Percentiles rank a stretch among this genome's conserved stretches.
These are phyloP conservation scores for Melastoma malabathricum DNA, from an alignment of 345 rosid genomes.

Conservation along the genomic window DNA sequence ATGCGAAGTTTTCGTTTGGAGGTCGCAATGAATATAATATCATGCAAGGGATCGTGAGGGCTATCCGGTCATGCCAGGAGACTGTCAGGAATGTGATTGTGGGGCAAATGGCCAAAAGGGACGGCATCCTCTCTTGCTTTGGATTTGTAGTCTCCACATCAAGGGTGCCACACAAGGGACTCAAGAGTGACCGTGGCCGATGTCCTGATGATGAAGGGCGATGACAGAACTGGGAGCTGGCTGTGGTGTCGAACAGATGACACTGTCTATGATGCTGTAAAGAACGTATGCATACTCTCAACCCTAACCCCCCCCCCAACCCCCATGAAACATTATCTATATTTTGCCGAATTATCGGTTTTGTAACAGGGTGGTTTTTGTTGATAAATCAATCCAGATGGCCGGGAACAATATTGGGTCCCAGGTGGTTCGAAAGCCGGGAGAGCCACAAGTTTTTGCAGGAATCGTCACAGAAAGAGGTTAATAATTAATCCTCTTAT, in stretches of 20 bases:
- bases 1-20: background rate
- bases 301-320: background rate
- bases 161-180: constrained; percentile 40
- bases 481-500: constrained; percentile 8
- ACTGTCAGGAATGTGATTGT: constrained; percentile 18
- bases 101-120: constrained; percentile 4
- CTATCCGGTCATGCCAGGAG: constrained; percentile 29
- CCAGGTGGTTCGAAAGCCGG: constrained; percentile 72
- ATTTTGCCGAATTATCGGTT: background rate
- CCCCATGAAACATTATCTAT: background rate
- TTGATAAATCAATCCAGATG: constrained; percentile 38
- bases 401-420: constrained; percentile 80
- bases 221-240: constrained; percentile 45
- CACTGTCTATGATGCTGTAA: constrained; percentile 55
- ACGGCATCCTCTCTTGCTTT: constrained; percentile 15
- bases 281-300: constrained; percentile 35
- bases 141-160: constrained; percentile 19
- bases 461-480: constrained; percentile 94
- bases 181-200: constrained; percentile 70
- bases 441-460: constrained; percentile 48
- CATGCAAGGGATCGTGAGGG: constrained; percentile 31
- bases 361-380: background rate
- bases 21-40: constrained; percentile 6
- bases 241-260: constrained; percentile 53
- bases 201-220: constrained; percentile 49